Conservation (phyloP, 148 eudicot species). For the Rhododendron griersonianum region DNA sequence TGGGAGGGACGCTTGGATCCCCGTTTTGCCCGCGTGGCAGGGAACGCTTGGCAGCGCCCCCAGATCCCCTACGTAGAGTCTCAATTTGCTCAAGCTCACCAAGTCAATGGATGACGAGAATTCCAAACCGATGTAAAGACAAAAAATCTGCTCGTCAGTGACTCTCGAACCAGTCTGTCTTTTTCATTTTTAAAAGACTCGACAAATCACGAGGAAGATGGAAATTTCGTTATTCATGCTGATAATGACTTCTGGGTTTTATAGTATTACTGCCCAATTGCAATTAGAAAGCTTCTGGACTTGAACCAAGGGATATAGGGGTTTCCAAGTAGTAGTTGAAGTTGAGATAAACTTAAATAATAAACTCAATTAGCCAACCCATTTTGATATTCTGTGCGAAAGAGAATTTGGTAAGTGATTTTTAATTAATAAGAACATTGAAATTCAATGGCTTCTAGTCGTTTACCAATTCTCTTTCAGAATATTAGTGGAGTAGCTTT, state of each 20-base stretch:
- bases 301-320: background rate
- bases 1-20: too few relatives aligned
- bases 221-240: background rate
- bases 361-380: background rate
- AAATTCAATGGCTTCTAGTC: background rate
- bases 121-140: background rate
- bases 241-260: slow-evolving; percentile 4
- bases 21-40: too few relatives aligned
- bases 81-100: background rate
- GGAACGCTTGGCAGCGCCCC: too few relatives aligned
- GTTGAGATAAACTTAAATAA: background rate
- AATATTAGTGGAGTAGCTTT: too few relatives aligned
- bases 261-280: background rate
- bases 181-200: background rate
- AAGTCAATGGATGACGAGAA: background rate
- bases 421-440: background rate
- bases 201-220: background rate
- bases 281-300: background rate
- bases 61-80: background rate
- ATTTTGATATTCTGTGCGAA: background rate
- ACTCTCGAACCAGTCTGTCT: background rate
- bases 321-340: background rate
- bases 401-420: background rate
- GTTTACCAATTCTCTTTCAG: background rate
- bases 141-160: background rate